Evolutionary conservation across 768 basidiomycete genomes (phyloP), one percentile per base, ranked within the genome.

Genomic region (Mycena polygramma): DNA sequence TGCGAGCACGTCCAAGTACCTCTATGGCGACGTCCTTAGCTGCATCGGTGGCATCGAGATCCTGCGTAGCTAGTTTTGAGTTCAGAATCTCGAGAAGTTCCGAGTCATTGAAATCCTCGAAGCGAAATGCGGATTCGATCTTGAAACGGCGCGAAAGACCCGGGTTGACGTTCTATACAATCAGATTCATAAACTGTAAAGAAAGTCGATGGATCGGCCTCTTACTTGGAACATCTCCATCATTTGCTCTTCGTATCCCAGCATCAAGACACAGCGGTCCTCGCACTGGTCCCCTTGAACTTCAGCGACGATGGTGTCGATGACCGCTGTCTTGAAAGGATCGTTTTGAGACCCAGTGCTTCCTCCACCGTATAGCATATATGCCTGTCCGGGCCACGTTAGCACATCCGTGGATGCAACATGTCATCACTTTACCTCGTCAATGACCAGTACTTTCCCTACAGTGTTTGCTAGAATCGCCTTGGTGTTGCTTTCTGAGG

Each of bases 241-340:
- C 86, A 92, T 92, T 73, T 91, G 83, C 7, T 87, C 82, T 66
- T 88, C 87, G 77, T 92, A 93, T 0, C 91, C 92, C 1, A 91
- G 75, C 52, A 92, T 77, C 14, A 93, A 79, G 0, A 93, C 89
- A 62, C 90, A 91, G 37, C 91, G 84, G 75, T 92, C 91, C 75
- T 93, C 92, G 6, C 91, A 91, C 0, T 89, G 89, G 0, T 85
- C 84, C 53, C 86, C 90, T 73, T 93, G 91, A 4, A 93, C 87
- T 76, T 93, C 92, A 0, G 92, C 92, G 0, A 93, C 91, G 36
- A 93, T 87, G 0, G 91, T 92, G 74, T 93, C 92, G 36, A 92
- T 91, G 49, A 93, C 92, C 0, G 90, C 85, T 1, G 89, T 90
- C 71, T 91, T 92, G 78, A 80, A 92, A 0, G 82, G 77, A 70